These are phyloP conservation scores for Helotiales sp. DNA, from an alignment of 2,329 filamentous ascomycete species.

Conservation along the genomic window DNA sequence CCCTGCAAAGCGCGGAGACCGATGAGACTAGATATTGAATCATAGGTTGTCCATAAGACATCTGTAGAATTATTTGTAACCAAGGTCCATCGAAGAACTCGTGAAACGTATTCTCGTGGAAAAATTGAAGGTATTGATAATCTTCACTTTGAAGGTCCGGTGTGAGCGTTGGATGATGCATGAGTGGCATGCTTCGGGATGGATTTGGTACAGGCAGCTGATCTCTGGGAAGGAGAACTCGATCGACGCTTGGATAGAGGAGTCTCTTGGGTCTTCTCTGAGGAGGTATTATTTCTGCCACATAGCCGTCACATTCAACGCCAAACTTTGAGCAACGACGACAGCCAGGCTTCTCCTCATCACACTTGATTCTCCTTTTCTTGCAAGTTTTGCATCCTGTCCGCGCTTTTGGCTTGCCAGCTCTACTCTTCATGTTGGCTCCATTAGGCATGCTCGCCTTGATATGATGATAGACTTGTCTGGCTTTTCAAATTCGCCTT, in stretches of 20 bases:
- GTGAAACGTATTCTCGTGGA: conserved; percentile 8
- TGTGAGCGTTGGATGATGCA: background rate
- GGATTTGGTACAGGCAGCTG: background rate
- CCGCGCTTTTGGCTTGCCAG: conserved; percentile 5
- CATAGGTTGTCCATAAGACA: background rate
- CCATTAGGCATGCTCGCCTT: background rate
- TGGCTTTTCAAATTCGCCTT: background rate
- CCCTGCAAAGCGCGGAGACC: background rate
- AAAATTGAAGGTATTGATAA: conserved; percentile 11
- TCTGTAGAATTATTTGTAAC: conserved; percentile 8
- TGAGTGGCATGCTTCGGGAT: background rate
- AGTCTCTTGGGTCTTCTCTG: background rate
- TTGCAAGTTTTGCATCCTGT: conserved; percentile 13
- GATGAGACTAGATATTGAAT: conserved; percentile 3
- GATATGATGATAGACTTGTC: background rate
- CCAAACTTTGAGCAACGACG: conserved; percentile 58
- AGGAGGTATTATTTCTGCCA: background rate
- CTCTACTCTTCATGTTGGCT: background rate
- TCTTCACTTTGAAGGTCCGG: background rate
- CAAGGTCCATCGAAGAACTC: conserved; percentile 2
- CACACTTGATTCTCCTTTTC: conserved; percentile 60
- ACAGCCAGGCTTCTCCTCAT: conserved; percentile 59
- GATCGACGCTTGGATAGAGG: background rate
- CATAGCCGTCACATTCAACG: conserved; percentile 57
- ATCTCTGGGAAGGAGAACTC: background rate